phyloP scores from a whole-genome alignment of 192 early-diverging fungal species.

The Backusella australiensis region DNA sequence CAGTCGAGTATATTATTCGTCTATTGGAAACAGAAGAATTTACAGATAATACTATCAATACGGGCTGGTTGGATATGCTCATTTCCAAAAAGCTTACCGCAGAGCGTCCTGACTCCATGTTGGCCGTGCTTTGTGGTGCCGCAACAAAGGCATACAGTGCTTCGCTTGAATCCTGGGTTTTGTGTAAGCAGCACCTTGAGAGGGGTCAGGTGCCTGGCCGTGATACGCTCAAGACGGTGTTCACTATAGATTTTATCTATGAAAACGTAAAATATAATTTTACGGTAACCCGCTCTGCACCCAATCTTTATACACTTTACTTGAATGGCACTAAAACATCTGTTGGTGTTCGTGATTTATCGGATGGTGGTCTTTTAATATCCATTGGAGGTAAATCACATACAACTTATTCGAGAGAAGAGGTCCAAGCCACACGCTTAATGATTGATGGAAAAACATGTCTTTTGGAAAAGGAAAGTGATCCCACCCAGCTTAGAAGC shows the following conservation, averaged over 20 bases:
- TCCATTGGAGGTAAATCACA: constrained; percentile 87
- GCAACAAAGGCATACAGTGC: constrained; percentile 76
- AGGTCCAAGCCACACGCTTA: constrained; percentile 83
- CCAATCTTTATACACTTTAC: constrained; percentile 74
- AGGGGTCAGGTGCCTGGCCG: constrained; percentile 89
- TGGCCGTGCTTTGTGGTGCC: constrained; percentile 91
- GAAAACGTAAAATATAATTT: constrained; percentile 88
- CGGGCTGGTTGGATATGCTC: constrained; percentile 91
- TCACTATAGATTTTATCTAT: constrained; percentile 88
- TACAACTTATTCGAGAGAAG: constrained; percentile 86
- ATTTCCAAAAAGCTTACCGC: constrained; percentile 88
- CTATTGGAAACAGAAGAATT: constrained; percentile 90
- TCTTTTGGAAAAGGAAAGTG: constrained; percentile 92
- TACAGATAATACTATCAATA: constrained; percentile 85
- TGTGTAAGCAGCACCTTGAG: constrained; percentile 81
- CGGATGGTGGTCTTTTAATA: constrained; percentile 90
- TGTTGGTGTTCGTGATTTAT: constrained; percentile 78
- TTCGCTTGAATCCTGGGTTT: constrained; percentile 60
- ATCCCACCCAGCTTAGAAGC: constrained; percentile 93
- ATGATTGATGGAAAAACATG: constrained; percentile 90
- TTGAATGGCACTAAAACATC: constrained; percentile 79
- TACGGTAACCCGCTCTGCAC: constrained; percentile 73
- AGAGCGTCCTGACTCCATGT: constrained; percentile 84
- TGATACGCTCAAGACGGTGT: constrained; percentile 66
- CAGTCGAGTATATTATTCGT: constrained; percentile 94